Evolutionary conservation across 257 asterid species (phyloP).

Genomic region (Lycium barbarum): DNA sequence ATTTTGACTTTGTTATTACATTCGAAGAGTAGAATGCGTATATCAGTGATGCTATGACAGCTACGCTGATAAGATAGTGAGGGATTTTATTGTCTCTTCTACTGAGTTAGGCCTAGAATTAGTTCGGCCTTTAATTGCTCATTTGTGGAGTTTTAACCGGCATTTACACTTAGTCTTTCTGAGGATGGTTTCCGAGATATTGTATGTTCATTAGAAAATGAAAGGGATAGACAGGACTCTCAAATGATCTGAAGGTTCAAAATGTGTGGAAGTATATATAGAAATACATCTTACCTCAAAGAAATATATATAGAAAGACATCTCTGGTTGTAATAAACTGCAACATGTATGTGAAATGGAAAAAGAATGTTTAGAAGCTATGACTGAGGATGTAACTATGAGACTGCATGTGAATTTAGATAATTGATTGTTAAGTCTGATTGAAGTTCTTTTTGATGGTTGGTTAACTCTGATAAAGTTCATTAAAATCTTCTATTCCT

Average conservation of each 20-base stretch:
- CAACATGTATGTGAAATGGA: neutral
- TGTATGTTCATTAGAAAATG: constrained; percentile 3
- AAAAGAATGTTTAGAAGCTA: constrained; percentile 6
- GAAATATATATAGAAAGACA: neutral
- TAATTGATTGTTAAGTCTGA: neutral
- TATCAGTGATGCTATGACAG: neutral
- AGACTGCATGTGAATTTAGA: neutral
- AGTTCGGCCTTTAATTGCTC: neutral
- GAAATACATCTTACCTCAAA: no score
- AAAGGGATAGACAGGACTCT: neutral
- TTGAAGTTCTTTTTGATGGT: neutral
- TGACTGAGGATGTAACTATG: neutral
- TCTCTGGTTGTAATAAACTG: neutral
- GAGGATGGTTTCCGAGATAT: neutral
- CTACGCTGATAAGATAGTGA: neutral
- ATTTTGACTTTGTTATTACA: neutral
- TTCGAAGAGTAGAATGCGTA: constrained; percentile 14
- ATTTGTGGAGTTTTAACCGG: neutral
- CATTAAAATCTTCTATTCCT: neutral
- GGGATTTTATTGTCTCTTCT: neutral
- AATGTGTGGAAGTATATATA: neutral
- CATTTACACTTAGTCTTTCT: neutral
- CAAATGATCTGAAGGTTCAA: neutral
- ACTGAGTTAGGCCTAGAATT: neutral
- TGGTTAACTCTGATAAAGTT: neutral